These are phyloP conservation scores for Xanthoconium purpureum DNA, from an alignment of 768 basidiomycete genomes.

Conservation along the genomic window DNA sequence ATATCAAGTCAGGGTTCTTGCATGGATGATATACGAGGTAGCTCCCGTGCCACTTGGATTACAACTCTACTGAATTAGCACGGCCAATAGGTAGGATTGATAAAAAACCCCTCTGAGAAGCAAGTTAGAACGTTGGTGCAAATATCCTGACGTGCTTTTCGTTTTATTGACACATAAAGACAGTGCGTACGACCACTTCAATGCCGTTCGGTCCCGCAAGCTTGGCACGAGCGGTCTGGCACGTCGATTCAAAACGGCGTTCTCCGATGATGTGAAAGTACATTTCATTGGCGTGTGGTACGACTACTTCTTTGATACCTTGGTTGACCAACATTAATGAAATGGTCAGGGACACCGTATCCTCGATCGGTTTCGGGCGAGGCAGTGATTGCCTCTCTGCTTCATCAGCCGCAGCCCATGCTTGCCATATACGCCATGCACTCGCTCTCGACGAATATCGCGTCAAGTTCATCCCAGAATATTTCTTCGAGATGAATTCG, in stretches of 20 bases:
- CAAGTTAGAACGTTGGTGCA: conserved; percentile 29
- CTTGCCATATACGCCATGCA: conserved; percentile 55
- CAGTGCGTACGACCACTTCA: conserved; percentile 7
- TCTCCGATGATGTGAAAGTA: conserved; percentile 41
- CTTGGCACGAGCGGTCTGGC: conserved; percentile 15
- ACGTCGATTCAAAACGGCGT: conserved; percentile 42
- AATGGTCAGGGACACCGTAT: conserved; percentile 58
- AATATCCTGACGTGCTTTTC: neutral
- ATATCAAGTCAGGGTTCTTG: conserved; percentile 6
- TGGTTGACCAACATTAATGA: neutral
- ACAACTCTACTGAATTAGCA: neutral
- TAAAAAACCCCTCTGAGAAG: conserved; percentile 27
- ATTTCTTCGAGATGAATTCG: conserved; percentile 24
- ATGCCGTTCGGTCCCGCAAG: conserved; percentile 8
- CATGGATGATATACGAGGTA: conserved; percentile 5
- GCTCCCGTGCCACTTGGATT: neutral
- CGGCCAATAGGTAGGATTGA: conserved; percentile 31
- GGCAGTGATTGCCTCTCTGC: conserved; percentile 51
- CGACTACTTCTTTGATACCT: conserved; percentile 4
- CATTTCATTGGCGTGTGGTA: conserved; percentile 56
- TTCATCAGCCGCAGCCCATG: conserved; percentile 52
- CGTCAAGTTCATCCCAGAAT: too few species aligned
- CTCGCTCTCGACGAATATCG: too few species aligned
- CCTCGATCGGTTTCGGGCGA: conserved; percentile 48
- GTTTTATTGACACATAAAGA: neutral